Percentiles rank a stretch among this genome's conserved stretches.
Conservation (phyloP, 2,329 filamentous ascomycete genomes). For the Colletotrichum sp. region DNA sequence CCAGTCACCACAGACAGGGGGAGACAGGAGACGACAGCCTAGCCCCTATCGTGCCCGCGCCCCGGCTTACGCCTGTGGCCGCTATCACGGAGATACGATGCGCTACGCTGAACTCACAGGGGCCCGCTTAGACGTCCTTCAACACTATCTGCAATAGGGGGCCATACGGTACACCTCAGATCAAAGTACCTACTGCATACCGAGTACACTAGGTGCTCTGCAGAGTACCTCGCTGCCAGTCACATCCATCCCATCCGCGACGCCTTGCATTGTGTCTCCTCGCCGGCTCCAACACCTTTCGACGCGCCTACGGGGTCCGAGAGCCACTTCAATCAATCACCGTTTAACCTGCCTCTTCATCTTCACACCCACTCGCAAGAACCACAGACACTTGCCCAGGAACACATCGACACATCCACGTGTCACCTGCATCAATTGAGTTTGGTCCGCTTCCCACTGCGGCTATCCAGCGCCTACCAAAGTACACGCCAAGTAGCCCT, state of each 20-base stretch:
- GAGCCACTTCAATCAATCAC: not conserved
- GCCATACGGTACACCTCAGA: not conserved
- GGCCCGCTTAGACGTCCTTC: not conserved
- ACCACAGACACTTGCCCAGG: not conserved
- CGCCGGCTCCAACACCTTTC: not conserved
- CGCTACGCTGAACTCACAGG: not conserved
- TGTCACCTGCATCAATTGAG: constrained; percentile 1
- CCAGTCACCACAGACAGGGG: not conserved
- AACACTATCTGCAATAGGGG: not conserved
- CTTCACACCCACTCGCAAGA: not conserved
- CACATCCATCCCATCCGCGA: not conserved
- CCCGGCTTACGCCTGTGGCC: not conserved
- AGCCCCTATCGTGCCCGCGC: not conserved
- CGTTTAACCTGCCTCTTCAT: not conserved
- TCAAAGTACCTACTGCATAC: not conserved
- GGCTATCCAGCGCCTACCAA: not conserved
- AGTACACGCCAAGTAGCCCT: not conserved
- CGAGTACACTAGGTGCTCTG: not conserved
- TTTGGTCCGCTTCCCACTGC: not conserved
- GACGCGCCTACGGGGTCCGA: not conserved
- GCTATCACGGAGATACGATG: not conserved
- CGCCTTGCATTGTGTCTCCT: not conserved
- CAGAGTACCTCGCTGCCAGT: not conserved
- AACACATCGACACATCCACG: constrained; percentile 11
- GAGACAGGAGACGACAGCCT: not conserved